These are phyloP conservation scores for Petasospora rhodanensis DNA, from an alignment of 1,139 yeast species.

Conservation along the genomic window DNA sequence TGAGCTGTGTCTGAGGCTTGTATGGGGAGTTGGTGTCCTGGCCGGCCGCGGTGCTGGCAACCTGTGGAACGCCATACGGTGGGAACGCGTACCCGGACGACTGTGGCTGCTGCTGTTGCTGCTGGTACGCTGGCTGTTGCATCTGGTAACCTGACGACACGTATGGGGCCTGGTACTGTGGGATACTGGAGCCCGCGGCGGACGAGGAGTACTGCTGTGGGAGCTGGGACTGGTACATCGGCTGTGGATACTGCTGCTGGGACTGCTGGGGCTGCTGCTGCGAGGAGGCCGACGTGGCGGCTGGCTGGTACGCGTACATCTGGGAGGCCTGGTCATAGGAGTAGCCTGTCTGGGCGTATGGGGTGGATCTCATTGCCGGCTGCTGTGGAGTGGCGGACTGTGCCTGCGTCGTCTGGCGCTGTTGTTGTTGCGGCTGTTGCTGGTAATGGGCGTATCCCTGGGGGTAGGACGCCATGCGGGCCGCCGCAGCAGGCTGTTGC, in stretches of 20 bases:
- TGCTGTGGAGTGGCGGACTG: neutral
- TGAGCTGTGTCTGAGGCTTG: slow-evolving; percentile 13
- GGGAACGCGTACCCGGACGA: slow-evolving; percentile 11
- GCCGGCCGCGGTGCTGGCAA: too few species aligned
- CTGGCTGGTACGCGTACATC: neutral
- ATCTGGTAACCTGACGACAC: slow-evolving; percentile 9
- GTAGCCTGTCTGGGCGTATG: neutral
- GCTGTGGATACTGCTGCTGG: slow-evolving; percentile 4
- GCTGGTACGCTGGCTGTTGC: slow-evolving; percentile 9
- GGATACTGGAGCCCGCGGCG: too few species aligned
- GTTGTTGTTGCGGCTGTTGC: slow-evolving; percentile 6
- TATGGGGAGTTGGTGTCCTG: slow-evolving; percentile 13
- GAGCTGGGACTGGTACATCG: slow-evolving; percentile 9
- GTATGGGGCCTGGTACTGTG: slow-evolving; percentile 5
- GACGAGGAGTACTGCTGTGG: slow-evolving; percentile 11
- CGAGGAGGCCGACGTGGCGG: neutral
- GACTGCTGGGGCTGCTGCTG: slow-evolving; percentile 1
- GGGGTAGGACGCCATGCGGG: slow-evolving; percentile 10
- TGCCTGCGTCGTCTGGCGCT: neutral
- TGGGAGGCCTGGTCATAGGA: neutral
- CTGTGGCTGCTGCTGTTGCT: slow-evolving; percentile 9
- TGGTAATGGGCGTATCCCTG: slow-evolving; percentile 13
- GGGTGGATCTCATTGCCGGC: neutral
- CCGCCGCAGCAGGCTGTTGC: too few species aligned
- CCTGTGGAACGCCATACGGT: slow-evolving; percentile 12